phyloP scores from a whole-genome alignment of 768 basidiomycete species.

The Pulveroboletus frians region DNA sequence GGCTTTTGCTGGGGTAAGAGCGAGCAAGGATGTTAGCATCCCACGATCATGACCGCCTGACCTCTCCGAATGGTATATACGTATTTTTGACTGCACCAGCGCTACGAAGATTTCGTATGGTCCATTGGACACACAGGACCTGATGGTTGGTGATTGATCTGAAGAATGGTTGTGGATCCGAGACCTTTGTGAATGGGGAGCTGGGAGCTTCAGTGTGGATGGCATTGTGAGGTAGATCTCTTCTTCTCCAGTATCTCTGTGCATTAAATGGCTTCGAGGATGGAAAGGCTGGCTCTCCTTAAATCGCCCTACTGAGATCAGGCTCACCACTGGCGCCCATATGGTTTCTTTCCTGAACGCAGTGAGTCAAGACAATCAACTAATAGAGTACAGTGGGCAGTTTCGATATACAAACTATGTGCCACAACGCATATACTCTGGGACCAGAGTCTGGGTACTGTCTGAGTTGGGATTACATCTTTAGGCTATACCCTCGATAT shows the following conservation, averaged over 20 bases:
- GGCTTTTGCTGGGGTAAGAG: slow-evolving; percentile 31
- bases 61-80: slow-evolving; percentile 42
- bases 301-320: slow-evolving; percentile 23
- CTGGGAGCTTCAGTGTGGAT: slow-evolving; percentile 36
- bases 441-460: no score
- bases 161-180: slow-evolving; percentile 35
- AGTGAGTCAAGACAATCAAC: no score
- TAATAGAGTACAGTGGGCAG: no score
- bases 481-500: no score
- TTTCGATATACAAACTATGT: no score
- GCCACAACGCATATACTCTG: no score
- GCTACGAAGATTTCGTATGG: slow-evolving; percentile 40
- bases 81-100: slow-evolving; percentile 50
- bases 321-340: slow-evolving; percentile 19
- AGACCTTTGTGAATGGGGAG: slow-evolving; percentile 43
- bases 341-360: slow-evolving; percentile 20
- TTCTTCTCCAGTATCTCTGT: not conserved
- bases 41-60: slow-evolving; percentile 16
- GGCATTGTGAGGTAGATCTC: slow-evolving; percentile 40
- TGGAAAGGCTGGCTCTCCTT: slow-evolving; percentile 17
- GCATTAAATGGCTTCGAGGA: slow-evolving; percentile 12
- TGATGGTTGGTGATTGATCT: slow-evolving; percentile 25
- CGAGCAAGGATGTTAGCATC: slow-evolving; percentile 11
- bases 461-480: no score
- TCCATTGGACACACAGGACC: slow-evolving; percentile 43